Evolutionary conservation across 768 basidiomycete genomes (phyloP), one percentile per base, ranked within the genome.

Genomic region (Paxillus involutus): DNA sequence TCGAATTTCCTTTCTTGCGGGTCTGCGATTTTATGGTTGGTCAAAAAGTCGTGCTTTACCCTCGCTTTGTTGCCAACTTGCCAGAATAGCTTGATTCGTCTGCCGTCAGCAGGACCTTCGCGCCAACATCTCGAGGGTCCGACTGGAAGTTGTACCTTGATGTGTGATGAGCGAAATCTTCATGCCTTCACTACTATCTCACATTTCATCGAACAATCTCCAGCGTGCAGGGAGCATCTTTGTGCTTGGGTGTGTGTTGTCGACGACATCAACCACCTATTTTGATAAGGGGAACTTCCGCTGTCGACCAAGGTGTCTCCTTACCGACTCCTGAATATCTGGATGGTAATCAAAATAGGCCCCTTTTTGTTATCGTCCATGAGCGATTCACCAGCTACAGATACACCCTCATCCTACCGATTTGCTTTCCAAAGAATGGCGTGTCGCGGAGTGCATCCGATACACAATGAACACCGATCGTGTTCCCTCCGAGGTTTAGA

Each of bases 271-370:
- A 49, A 90, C 81, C 1, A 79, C 86, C 84, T 85, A 58, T 35
- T 44, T 29, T 12, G 32, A 43, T 55, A 30, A 52, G 16, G 5
- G n/a, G 40, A 42, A 16, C 26, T 26, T 26, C 16, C 16, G 17
- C 54, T 3, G 16, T 44, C 12, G 32, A 36, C 41, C 14, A 36
- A 39, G 40, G n/a, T 5, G 30, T 8, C 36, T 45, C 55, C 81
- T 57, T 52, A 88, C 88, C 45, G 87, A 87, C 47, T 79, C 75
- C 66, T 87, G 85, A 12, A 90, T 65, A 0, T 69, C 73, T 0
- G 88, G 80, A 59, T 91, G 89, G 65, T 86, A 86, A 61, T 88
- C 84, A 59, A 91, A 91, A 42, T 77, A 78, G 10, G 89, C 82
- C 14, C 84, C 82, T 84, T 37, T 6, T 43, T 29, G 45, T 32